Evolutionary conservation across 495 filamentous ascomycete species (phyloP), one percentile per base, ranked within the genome.

Genomic region (Aspergillus steynii): DNA sequence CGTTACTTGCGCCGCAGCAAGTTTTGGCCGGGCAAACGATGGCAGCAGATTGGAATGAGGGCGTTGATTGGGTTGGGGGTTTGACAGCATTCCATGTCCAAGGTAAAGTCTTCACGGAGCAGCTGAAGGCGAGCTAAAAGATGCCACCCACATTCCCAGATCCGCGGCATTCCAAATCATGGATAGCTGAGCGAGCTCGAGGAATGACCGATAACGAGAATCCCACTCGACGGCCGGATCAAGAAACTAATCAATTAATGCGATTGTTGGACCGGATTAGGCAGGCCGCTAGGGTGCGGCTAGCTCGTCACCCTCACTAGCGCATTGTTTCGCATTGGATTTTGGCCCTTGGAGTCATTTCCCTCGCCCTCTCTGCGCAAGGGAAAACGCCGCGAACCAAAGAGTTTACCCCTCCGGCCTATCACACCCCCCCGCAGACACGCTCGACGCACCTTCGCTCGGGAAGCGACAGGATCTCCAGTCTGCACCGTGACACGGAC

Each of bases 401-500:
- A 46, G 20, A 15, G 25, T 5, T 15, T 8, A 42, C 37, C 37
- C 37, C 37, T 42, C 12, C 48, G 10, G 34, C 61, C 61, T 62
- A 64, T 64, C 65, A 67, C 50, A 55, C 53, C 42, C 34, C 60
- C 37, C 37, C 37, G 37, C 37, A 1, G 37, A 42, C 14, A 58
- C 49, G 45, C 27, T 28, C 25, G 31, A 54, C 37, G 56, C 59
- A 58, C 59, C 59, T 48, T 8, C 47, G 52, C 59, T 61, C 66
- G 66, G 66, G 62, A 68, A 51, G 66, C 66, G 55, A 68, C 66
- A 65, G 66, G 61, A 59, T 52, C 48, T 26, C 37, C 20, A 59
- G 46, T 7, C 60, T 61, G 66, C 66, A 64, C 51, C 53, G 66
- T 65, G 66, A 65, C 66, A 68, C 66, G 66, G 66, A 68, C 66